Conservation (phyloP, 139 green algal genomes). For the Monoraphidium neglectum region DNA sequence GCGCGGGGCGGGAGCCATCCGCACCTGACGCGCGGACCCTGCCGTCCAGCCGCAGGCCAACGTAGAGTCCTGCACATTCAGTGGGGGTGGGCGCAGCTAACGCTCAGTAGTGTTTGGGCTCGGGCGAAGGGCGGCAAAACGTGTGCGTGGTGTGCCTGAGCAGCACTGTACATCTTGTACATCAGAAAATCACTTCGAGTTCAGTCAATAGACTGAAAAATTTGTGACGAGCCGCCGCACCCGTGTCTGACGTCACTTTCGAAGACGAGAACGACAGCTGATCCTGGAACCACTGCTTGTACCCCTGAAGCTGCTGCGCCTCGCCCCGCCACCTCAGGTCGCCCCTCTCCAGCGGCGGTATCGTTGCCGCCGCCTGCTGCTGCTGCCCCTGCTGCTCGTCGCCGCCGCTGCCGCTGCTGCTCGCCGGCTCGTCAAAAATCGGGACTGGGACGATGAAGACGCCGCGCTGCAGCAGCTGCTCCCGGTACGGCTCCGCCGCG, state of each 20-base stretch:
- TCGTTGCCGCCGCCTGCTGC: not conserved
- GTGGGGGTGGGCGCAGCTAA: too few relatives aligned
- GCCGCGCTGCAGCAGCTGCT: conserved; percentile 63
- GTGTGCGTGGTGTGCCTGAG: too few relatives aligned
- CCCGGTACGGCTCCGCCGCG: conserved; percentile 62
- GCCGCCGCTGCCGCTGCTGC: not conserved
- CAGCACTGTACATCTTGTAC: too few relatives aligned
- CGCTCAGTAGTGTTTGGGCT: too few relatives aligned
- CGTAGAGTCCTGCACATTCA: too few relatives aligned
- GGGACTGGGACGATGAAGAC: conserved; percentile 76
- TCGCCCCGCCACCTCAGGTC: conserved; percentile 64
- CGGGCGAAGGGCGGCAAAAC: too few relatives aligned
- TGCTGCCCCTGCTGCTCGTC: not conserved
- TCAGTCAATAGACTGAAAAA: too few relatives aligned
- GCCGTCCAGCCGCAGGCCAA: conserved; percentile 77
- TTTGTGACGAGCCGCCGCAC: too few relatives aligned
- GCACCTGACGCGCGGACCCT: conserved; percentile 68
- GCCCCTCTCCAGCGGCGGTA: conserved; percentile 3
- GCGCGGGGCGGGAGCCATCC: conserved; percentile 2
- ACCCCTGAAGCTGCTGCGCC: conserved; percentile 46
- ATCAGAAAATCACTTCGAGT: too few relatives aligned
- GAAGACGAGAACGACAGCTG: conserved; percentile 57
- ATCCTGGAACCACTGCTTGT: conserved; percentile 68
- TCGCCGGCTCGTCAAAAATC: conserved; percentile 44
- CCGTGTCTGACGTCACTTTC: conserved; percentile 40